phyloP scores from a whole-genome alignment of 306 rosid species.

The Corylus americana region DNA sequence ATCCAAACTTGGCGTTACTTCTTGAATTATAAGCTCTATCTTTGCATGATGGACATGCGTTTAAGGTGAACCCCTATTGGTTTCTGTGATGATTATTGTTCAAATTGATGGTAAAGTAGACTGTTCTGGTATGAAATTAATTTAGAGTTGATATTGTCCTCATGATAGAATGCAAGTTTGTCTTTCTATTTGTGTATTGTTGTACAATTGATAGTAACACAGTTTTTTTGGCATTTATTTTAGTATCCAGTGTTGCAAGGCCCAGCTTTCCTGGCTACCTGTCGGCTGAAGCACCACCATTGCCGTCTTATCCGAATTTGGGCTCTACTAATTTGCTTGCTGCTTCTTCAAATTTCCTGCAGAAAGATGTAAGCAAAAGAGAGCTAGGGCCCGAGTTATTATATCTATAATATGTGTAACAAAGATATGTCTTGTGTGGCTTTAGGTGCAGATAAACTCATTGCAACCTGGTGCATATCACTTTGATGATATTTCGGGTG shows the following conservation, averaged over 20 bases:
- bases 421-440: background rate
- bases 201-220: background rate
- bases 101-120: background rate
- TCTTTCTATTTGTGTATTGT: constrained; percentile 4
- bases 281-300: constrained; percentile 46
- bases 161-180: constrained; percentile 7
- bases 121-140: background rate
- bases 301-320: constrained; percentile 35
- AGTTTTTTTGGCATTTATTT: constrained; percentile 25
- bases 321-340: constrained; percentile 35
- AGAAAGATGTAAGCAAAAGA: constrained; percentile 39
- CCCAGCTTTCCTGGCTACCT: constrained; percentile 46
- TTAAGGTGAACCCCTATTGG: background rate
- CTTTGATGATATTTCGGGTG: constrained; percentile 35
- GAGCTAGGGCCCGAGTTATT: background rate
- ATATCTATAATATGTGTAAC: constrained; percentile 3
- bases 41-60: background rate
- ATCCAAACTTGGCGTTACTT: background rate
- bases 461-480: constrained; percentile 39
- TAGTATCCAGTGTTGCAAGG: constrained; percentile 45
- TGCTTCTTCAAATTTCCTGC: constrained; percentile 45
- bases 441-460: constrained; percentile 44
- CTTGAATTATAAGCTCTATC: background rate
- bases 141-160: background rate
- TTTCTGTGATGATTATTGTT: background rate